A percentile compares a stretch with the other conserved stretches of the same genome.
Conservation (phyloP, 2,329 filamentous ascomycete species). For the Aciculosporium take region DNA sequence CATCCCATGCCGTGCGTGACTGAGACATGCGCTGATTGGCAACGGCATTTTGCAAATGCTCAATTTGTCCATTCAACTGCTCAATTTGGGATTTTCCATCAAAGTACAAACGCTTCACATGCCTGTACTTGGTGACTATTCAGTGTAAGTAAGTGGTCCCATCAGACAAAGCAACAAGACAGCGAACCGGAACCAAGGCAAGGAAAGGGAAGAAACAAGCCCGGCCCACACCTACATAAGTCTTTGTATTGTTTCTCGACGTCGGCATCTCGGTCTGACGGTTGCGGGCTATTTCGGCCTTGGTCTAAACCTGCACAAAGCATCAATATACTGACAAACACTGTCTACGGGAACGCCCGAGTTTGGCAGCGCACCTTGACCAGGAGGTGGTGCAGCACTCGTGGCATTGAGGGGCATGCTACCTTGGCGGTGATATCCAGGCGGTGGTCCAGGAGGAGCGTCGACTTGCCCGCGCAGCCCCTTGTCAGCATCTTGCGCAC, state of each 20-base stretch:
- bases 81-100: slow-evolving; percentile 90
- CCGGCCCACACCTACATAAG: slow-evolving; percentile 28
- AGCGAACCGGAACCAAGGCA: background rate
- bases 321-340: slow-evolving; percentile 29
- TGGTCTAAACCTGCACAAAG: slow-evolving; percentile 25
- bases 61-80: slow-evolving; percentile 71
- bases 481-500: slow-evolving; percentile 36
- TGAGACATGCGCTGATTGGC: slow-evolving; percentile 91
- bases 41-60: slow-evolving; percentile 91
- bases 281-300: slow-evolving; percentile 43
- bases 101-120: slow-evolving; percentile 95
- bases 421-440: slow-evolving; percentile 39
- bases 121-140: slow-evolving; percentile 86
- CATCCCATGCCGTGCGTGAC: slow-evolving; percentile 85
- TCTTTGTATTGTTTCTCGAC: slow-evolving; percentile 44
- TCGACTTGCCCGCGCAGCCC: slow-evolving; percentile 28
- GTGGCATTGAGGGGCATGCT: slow-evolving; percentile 29
- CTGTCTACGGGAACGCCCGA: slow-evolving; percentile 27
- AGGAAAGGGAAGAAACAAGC: background rate
- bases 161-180: background rate
- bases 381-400: slow-evolving; percentile 26
- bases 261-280: slow-evolving; percentile 31
- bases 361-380: slow-evolving; percentile 15
- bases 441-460: slow-evolving; percentile 31
- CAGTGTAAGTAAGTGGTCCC: slow-evolving; percentile 7